Percentiles rank a stretch among this genome's conserved stretches.
Conservation (phyloP, 345 rosid species). For the Arabidopsis suecica region DNA sequence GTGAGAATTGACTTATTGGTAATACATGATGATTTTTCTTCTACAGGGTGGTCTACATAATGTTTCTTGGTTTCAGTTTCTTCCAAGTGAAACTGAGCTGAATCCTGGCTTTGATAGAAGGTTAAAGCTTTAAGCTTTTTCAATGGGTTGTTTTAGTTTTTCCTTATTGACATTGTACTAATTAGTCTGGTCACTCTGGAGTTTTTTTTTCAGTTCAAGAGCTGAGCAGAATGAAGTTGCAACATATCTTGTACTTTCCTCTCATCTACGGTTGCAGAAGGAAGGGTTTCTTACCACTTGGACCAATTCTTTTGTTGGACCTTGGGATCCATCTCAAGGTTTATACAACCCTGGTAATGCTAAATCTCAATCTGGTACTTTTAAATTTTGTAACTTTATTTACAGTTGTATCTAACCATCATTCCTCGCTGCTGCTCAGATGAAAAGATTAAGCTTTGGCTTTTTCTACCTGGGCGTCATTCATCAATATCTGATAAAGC, state of each 20-base stretch:
- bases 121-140: conserved; percentile 42
- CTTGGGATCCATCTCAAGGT: conserved; percentile 99
- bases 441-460: conserved; percentile 99
- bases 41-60: conserved; percentile 85
- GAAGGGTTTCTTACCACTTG: conserved; percentile 88
- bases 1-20: conserved; percentile 1
- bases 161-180: conserved; percentile 5
- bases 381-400: neutral
- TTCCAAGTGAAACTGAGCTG: conserved; percentile 83
- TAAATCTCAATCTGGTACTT: neutral
- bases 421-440: conserved; percentile 49
- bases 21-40: conserved; percentile 23
- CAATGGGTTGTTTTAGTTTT: neutral
- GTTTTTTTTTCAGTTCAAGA: conserved; percentile 57
- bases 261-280: conserved; percentile 88
- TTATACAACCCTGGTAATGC: conserved; percentile 89
- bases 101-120: conserved; percentile 72
- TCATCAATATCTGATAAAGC: conserved; percentile 73
- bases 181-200: conserved; percentile 33
- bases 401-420: conserved; percentile 18
- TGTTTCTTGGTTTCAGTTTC: conserved; percentile 96
- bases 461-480: conserved; percentile 88
- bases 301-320: conserved; percentile 99
- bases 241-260: conserved; percentile 78
- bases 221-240: conserved; percentile 89